Evolutionary conservation across 225 moss, liverwort and hornwort species (phyloP), one percentile per base, ranked within the genome.

Genomic region (Antitrichia curtipendula): DNA sequence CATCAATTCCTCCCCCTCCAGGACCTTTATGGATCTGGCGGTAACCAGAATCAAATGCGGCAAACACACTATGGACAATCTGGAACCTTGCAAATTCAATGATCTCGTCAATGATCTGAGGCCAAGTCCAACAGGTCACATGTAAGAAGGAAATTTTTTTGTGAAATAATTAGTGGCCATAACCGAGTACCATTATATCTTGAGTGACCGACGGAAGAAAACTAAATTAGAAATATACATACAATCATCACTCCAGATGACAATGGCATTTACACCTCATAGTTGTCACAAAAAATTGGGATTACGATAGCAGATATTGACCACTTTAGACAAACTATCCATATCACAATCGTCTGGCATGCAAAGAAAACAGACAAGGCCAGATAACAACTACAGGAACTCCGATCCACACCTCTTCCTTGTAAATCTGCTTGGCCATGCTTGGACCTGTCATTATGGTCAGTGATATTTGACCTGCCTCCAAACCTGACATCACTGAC

Each of bases 391-490:
- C n/a, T n/a, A n/a, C n/a, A n/a, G n/a, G n/a, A n/a, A n/a, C 78
- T 78, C 49, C 65, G 78, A 68, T n/a, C 19, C 45, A n/a, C 66
- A 95, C 96, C 92, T 99, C 98, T 92, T 99, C 98, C 90, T 95
- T 97, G 75, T 95, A 97, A 24, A 99, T 93, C 93, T 99, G 97
- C 90, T 97, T 97, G 68, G 97, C 94, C 98, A 99, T 99, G 80
- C 91, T 91, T 89, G 93, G 82, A 80, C 90, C 92, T 32, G 96
- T 94, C 98, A 99, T 97, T 56, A 99, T 90, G 60, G 91, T 91
- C 86, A 99, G 89, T 84, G 95, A 95, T 90, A 92, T 91, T 86
- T 96, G 98, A 85, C 95, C 96, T 86, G 97, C 91, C 91, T 99
- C 98, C 81, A 99, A 92, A 29, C 95, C 98, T 56, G 92, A 92